phyloP scores from a whole-genome alignment of 1,139 yeast species.

The Oligophagozyma castellii region DNA sequence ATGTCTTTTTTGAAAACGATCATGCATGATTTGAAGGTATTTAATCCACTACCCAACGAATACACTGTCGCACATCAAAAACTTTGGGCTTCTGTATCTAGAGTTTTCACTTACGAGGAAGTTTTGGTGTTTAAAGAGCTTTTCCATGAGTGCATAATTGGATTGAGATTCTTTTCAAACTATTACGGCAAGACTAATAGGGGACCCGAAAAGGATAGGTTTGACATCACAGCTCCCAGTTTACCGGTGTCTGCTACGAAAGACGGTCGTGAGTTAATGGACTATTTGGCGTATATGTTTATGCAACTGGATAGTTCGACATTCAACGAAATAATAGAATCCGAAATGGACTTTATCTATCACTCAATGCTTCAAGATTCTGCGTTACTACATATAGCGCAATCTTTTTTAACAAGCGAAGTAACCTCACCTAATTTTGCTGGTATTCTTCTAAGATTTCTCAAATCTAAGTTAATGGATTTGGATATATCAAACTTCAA shows the following conservation, averaged over 20 bases:
- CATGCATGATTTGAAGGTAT: conserved; percentile 76
- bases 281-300: conserved; percentile 84
- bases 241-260: conserved; percentile 77
- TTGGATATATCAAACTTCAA: conserved; percentile 71
- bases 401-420: conserved; percentile 86
- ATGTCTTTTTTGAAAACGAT: conserved; percentile 86
- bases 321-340: conserved; percentile 79
- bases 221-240: conserved; percentile 71
- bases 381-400: conserved; percentile 81
- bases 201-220: conserved; percentile 23
- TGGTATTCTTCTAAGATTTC: conserved; percentile 67
- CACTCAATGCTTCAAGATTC: conserved; percentile 74
- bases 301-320: conserved; percentile 93
- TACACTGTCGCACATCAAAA: conserved; percentile 49
- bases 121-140: conserved; percentile 60
- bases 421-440: conserved; percentile 87
- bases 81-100: conserved; percentile 81
- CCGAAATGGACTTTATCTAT: conserved; percentile 67
- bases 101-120: conserved; percentile 73
- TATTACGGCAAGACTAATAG: conserved; percentile 28
- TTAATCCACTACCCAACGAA: conserved; percentile 76
- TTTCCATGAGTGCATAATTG: conserved; percentile 74
- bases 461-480: conserved; percentile 59
- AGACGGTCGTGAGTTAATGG: conserved; percentile 93
- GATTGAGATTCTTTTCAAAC: conserved; percentile 60